Conservation (phyloP, 2,329 filamentous ascomycete genomes). For the Colletotrichum filicis region DNA sequence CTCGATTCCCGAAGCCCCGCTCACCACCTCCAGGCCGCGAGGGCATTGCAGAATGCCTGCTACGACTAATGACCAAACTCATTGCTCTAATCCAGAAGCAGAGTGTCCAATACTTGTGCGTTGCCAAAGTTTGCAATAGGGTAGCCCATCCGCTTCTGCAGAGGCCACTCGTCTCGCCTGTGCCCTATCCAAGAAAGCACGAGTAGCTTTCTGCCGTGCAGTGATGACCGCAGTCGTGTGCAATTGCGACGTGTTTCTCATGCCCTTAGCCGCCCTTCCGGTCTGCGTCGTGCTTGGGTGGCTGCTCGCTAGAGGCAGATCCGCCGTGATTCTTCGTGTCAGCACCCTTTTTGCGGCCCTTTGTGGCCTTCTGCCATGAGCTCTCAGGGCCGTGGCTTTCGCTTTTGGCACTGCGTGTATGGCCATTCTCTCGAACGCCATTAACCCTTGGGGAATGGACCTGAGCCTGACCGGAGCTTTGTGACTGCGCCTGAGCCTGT, state of each 20-base stretch:
- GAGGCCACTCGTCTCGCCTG: neutral
- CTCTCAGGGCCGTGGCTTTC: constrained; percentile 58
- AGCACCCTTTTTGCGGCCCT: constrained; percentile 61
- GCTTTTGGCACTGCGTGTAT: constrained; percentile 64
- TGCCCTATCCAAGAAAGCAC: constrained; percentile 31
- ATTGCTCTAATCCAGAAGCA: constrained; percentile 27
- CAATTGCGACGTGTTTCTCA: neutral
- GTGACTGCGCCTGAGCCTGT: constrained; percentile 42
- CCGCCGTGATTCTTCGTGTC: constrained; percentile 59
- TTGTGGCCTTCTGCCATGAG: constrained; percentile 70
- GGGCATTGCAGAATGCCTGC: neutral
- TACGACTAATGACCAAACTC: neutral
- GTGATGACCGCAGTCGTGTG: too few relatives aligned
- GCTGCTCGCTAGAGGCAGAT: constrained; percentile 57
- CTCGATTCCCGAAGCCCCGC: constrained; percentile 13
- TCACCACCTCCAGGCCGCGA: neutral
- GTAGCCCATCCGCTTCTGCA: neutral
- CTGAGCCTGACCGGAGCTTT: constrained; percentile 36
- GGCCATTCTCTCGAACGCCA: constrained; percentile 61
- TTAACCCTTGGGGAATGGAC: constrained; percentile 49
- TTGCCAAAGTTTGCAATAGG: constrained; percentile 4
- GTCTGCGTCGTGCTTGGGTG: constrained; percentile 68
- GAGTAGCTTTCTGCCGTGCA: constrained; percentile 10
- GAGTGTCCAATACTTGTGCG: constrained; percentile 25
- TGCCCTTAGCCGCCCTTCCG: constrained; percentile 69